Conservation (phyloP, 1,139 yeast genomes). For the Suhomyces kunorum region DNA sequence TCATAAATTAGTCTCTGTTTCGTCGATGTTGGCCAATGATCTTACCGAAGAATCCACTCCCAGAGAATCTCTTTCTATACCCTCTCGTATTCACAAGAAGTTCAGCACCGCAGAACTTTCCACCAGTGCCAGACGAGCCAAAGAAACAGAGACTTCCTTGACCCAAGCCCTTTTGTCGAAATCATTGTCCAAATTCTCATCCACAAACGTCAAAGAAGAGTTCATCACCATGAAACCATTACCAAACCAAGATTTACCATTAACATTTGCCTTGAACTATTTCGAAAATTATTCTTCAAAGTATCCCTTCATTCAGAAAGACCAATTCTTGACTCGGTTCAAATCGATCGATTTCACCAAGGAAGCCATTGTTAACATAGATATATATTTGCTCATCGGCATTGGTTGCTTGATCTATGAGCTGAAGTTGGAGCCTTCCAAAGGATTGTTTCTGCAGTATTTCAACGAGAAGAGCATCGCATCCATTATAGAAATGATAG, state of each 20-base stretch:
- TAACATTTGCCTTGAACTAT: slow-evolving; percentile 33
- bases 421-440: slow-evolving; percentile 19
- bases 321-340: slow-evolving; percentile 24
- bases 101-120: slow-evolving; percentile 13
- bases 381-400: slow-evolving; percentile 40
- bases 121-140: slow-evolving; percentile 13
- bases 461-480: slow-evolving; percentile 38
- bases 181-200: slow-evolving; percentile 6
- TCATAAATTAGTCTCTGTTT: slow-evolving; percentile 17
- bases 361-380: slow-evolving; percentile 42
- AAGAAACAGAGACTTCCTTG: slow-evolving; percentile 10
- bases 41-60: slow-evolving; percentile 2
- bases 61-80: background rate
- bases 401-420: slow-evolving; percentile 45
- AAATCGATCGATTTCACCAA: slow-evolving; percentile 31
- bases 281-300: slow-evolving; percentile 40
- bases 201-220: slow-evolving; percentile 34
- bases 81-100: slow-evolving; percentile 10
- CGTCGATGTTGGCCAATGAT: slow-evolving; percentile 17
- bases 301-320: slow-evolving; percentile 40
- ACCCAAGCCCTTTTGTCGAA: slow-evolving; percentile 12
- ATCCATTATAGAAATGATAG: slow-evolving; percentile 37
- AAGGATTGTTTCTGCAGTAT: slow-evolving; percentile 25
- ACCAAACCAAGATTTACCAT: slow-evolving; percentile 30
- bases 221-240: slow-evolving; percentile 39